Evolutionary conservation across 2,329 filamentous ascomycete species (phyloP), one percentile per base, ranked within the genome.

Genomic region (Fusarium decemcellulare): DNA sequence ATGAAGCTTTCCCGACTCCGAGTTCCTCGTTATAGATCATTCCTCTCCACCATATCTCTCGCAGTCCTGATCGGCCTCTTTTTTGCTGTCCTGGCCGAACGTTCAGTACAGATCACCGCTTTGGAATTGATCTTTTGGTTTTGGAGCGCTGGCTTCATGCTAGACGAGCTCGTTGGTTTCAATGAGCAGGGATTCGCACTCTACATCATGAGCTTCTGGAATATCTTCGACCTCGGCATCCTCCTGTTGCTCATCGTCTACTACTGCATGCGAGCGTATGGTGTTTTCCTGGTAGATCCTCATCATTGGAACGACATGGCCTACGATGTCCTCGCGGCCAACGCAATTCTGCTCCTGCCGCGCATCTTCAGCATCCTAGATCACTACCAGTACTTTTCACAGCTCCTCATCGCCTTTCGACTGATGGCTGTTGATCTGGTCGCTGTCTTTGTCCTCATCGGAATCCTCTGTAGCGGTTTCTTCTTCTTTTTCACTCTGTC

Each of bases 121-220:
- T 83, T 98, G 10, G 95, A 98, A 78, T 84, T 98, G 15, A 79
- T 97, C 12, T 98, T 98, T 81, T 98, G 95, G 95, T 93, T 98
- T 79, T 98, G 95, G 95, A 97, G 94, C 76, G 93, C 94, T 29
- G 95, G 95, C 1, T 98, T 97, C 80, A 97, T 98, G 94, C 88
- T 98, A 34, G 95, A 98, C 75, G 95, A 98, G 80, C 88, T 98
- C 23, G 94, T 98, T 16, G 95, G 95, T 11, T 98, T 98, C 84
- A 97, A 95, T 71, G 95, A 98, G 79, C 94, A 98, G 80, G 95
- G 95, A 4, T 98, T 98, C 78, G 95, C 94, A 39, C 88, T 98
- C 32, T 98, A 98, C 81, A 93, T 98, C 75, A 95, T 98, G 90
- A 97, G 94, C 78, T 96, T 98, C 79, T 98, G 95, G 95, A 98